These are phyloP conservation scores for Lactifluus pinguis DNA, from an alignment of 768 basidiomycete species.

Conservation along the genomic window DNA sequence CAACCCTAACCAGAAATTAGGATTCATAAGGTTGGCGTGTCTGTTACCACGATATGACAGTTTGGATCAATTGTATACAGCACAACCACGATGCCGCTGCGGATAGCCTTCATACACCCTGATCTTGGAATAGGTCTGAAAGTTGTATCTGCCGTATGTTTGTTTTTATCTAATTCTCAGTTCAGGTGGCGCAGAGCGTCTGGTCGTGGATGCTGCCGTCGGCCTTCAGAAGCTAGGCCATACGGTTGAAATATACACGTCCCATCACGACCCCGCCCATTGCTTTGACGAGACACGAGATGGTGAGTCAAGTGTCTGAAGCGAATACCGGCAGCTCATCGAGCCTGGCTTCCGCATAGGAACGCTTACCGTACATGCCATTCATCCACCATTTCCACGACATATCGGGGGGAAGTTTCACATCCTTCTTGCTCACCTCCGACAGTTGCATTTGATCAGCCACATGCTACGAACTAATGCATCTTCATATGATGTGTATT, in stretches of 20 bases:
- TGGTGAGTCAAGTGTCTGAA: slow-evolving; percentile 39
- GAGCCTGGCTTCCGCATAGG: slow-evolving; percentile 36
- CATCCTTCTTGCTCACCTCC: slow-evolving; percentile 79
- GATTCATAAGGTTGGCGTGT: neutral
- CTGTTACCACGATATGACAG: too few relatives aligned
- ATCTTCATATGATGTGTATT: slow-evolving; percentile 69
- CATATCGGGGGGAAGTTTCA: slow-evolving; percentile 74
- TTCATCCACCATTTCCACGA: slow-evolving; percentile 72
- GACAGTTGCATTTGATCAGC: slow-evolving; percentile 74
- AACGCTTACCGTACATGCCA: slow-evolving; percentile 64
- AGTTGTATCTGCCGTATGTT: neutral
- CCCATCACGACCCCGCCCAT: slow-evolving; percentile 76
- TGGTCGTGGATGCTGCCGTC: slow-evolving; percentile 91
- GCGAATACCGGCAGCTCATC: neutral
- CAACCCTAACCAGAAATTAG: neutral
- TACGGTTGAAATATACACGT: slow-evolving; percentile 83
- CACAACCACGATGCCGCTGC: slow-evolving; percentile 23
- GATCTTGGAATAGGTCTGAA: slow-evolving; percentile 83
- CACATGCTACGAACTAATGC: slow-evolving; percentile 47
- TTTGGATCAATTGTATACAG: neutral
- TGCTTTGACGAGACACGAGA: slow-evolving; percentile 93
- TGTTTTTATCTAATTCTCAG: neutral
- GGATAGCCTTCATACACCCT: slow-evolving; percentile 84
- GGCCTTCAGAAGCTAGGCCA: slow-evolving; percentile 82
- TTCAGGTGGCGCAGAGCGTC: slow-evolving; percentile 87